A percentile compares a stretch with the other conserved stretches of the same genome.
Conservation (phyloP, 306 rosid genomes). For the Psophocarpus tetragonolobus region DNA sequence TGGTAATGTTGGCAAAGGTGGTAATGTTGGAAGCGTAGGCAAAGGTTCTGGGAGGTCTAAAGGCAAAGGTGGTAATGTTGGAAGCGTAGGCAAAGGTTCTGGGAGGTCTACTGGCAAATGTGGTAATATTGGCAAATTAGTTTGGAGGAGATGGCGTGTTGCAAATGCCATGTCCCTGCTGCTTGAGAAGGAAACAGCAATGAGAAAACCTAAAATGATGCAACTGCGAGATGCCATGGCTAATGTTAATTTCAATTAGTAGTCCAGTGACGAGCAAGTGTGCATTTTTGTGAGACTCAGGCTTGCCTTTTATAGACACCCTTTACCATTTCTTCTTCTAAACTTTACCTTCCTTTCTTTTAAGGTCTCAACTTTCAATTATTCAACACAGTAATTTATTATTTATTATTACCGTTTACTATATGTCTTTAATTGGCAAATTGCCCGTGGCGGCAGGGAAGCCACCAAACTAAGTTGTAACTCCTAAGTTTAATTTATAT, state of each 20-base stretch:
- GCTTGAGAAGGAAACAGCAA: conserved; percentile 27
- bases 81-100: too few species aligned
- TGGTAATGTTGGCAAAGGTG: too few species aligned
- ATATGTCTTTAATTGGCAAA: too few species aligned
- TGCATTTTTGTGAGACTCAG: background rate
- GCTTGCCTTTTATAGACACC: conserved; percentile 8
- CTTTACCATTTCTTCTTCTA: background rate
- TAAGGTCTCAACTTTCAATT: too few species aligned
- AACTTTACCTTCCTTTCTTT: too few species aligned
- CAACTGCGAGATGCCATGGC: conserved; percentile 21
- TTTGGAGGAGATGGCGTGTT: conserved; percentile 7
- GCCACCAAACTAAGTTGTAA: too few species aligned
- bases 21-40: too few species aligned
- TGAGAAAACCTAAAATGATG: conserved; percentile 2
- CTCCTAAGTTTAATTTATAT: background rate
- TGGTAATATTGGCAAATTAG: background rate
- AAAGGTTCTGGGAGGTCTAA: too few species aligned
- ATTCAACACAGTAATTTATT: too few species aligned
- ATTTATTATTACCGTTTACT: too few species aligned
- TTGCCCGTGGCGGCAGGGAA: background rate
- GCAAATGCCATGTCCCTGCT: background rate
- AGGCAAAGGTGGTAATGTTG: too few species aligned
- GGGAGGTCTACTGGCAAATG: too few species aligned
- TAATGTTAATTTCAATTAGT: background rate
- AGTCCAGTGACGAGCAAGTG: background rate